Evolutionary conservation across 1,139 yeast genomes (phyloP), one percentile per base, ranked within the genome.

Genomic region (Casaregolazyma lundiana): DNA sequence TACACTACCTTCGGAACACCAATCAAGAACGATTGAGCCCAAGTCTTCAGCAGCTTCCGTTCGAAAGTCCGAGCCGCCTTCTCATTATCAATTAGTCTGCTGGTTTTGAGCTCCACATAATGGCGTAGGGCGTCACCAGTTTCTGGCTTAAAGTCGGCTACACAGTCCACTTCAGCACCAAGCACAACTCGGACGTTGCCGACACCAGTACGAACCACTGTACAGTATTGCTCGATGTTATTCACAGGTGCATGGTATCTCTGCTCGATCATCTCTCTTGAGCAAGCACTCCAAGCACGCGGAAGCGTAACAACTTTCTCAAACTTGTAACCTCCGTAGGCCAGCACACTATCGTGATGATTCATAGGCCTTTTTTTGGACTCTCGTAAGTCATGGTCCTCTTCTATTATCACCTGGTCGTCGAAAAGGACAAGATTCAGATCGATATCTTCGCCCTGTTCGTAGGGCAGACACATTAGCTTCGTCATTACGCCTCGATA

Each of bases 81-180:
- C 7, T 77, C 78, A 35, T 72, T 69, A 26, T 70, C 73, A 0
- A 90, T 71, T 6, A 73, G 69, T 39, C 76, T 72, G 4, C 81
- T 69, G 1, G 97, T 87, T 60, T 90, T 92, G 54, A 94, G 71
- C 62, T 92, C 97, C 6, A 84, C 82, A 62, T 92, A 94, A 64
- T 88, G 96, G 6, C 75, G 65, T 41, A 87, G 68, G 16, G 81
- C 77, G 45, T 75, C 61, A 11, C 63, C 64, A 2, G 61, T 59
- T 9, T 67, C 66, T 9, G 92, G 90, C 52, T 80, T 73, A 58
- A 80, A 87, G 66, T 89, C 96, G 75, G 81, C 83, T 8, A 84
- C 81, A 62, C 96, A 84, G 65, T 90, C 97, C 15, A 90, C 86
- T 65, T 92, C 97, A 1, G 96, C 97, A 1, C 92, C 96, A 41